These are phyloP conservation scores for Penicillium canariense DNA, from an alignment of 495 filamentous ascomycete species.

Conservation along the genomic window DNA sequence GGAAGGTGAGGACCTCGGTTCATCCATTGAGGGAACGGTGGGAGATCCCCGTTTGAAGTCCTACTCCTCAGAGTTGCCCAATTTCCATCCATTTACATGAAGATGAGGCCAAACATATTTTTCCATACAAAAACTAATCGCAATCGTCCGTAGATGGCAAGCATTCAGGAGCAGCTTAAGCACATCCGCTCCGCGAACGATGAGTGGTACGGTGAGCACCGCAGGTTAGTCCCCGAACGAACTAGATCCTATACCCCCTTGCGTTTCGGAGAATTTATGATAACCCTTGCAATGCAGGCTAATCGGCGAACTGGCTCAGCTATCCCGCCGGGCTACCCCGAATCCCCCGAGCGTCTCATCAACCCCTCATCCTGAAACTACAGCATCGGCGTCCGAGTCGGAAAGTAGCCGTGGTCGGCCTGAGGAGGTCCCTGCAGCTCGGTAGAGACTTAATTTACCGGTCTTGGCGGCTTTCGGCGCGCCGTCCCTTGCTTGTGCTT, in stretches of 20 bases:
- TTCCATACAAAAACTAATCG: slow-evolving; percentile 23
- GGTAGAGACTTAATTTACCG: neutral
- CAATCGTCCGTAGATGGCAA: slow-evolving; percentile 42
- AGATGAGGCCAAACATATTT: slow-evolving; percentile 15
- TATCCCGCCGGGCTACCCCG: slow-evolving; percentile 37
- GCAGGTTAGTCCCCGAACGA: slow-evolving; percentile 30
- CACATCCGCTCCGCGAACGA: slow-evolving; percentile 45
- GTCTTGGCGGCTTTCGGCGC: neutral
- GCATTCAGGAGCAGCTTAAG: slow-evolving; percentile 53
- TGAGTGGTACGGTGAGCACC: slow-evolving; percentile 48
- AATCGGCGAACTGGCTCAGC: slow-evolving; percentile 41
- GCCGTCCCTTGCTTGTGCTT: neutral
- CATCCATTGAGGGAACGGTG: slow-evolving; percentile 56
- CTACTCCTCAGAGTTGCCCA: slow-evolving; percentile 34
- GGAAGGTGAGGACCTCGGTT: slow-evolving; percentile 55
- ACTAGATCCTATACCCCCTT: neutral
- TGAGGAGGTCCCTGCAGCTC: slow-evolving; percentile 13
- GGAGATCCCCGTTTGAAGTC: slow-evolving; percentile 44
- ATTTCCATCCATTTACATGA: slow-evolving; percentile 40
- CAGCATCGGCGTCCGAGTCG: slow-evolving; percentile 20
- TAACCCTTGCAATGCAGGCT: slow-evolving; percentile 28
- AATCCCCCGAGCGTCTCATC: slow-evolving; percentile 33
- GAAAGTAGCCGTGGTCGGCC: slow-evolving; percentile 16
- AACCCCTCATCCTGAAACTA: slow-evolving; percentile 31
- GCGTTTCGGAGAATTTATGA: neutral